Conservation (phyloP, 1,284 basidiomycete species). For the Rhizopogon parksii region DNA sequence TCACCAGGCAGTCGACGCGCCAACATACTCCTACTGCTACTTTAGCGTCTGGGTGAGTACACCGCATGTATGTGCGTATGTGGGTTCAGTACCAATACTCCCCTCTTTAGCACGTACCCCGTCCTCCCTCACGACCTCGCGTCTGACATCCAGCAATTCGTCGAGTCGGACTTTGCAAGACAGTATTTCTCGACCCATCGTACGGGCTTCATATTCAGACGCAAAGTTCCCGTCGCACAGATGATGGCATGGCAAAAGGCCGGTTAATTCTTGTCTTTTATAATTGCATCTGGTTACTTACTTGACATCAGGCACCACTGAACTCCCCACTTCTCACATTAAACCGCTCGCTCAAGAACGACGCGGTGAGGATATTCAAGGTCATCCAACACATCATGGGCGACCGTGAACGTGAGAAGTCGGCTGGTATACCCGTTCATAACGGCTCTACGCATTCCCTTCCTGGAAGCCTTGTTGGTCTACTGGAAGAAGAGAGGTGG, state of each 20-base stretch:
- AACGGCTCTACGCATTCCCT: conserved; percentile 55
- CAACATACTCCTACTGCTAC: conserved; percentile 34
- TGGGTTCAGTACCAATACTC: background rate
- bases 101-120: conserved; percentile 27
- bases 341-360: conserved; percentile 58
- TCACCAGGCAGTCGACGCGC: conserved; percentile 35
- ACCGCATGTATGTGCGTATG: background rate
- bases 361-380: conserved; percentile 81
- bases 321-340: conserved; percentile 68
- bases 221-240: conserved; percentile 72
- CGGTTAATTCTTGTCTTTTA: conserved; percentile 7
- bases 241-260: conserved; percentile 90
- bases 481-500: conserved; percentile 84
- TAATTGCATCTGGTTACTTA: background rate
- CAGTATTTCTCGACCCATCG: conserved; percentile 87
- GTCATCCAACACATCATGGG: conserved; percentile 89
- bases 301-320: conserved; percentile 45
- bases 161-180: conserved; percentile 74
- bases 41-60: conserved; percentile 57
- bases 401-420: conserved; percentile 69
- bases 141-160: conserved; percentile 78
- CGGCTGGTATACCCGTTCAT: conserved; percentile 40
- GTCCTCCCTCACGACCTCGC: conserved; percentile 72
- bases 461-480: conserved; percentile 29
- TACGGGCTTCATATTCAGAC: conserved; percentile 75